Base-by-base conservation (phyloP, 176 grass and related monocot species). In the Zizania latifolia region DNA sequence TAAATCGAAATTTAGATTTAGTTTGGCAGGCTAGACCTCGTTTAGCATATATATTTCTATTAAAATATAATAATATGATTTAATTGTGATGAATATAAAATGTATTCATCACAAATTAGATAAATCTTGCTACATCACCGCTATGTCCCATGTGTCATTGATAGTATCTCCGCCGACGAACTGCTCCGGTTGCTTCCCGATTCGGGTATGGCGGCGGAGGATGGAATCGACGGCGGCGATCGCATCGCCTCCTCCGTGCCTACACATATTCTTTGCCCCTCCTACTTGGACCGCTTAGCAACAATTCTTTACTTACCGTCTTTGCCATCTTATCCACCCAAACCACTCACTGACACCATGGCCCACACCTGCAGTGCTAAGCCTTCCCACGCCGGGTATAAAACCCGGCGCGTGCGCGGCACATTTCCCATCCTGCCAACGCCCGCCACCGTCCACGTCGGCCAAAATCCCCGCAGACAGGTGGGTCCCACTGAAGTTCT, bases 401-500 rank as follows among this genome's bases (percentile, higher is more conserved):
- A 23, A 33, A 45, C 1, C 3, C 10, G 2, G 19, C 54, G 21
- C 53, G 53, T 40, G 53, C 54, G 23, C 15, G 9, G 11, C 27
- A 62, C 72, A 22, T 76, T 9, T 75, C 10, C 26, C 13, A 19
- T 39, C 22, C 12, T 5, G 10, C 2, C 63, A 16, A 4, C 22
- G 64, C 37, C n/a, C 23, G 2, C 15, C 21, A 5, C n/a, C n/a
- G n/a, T n/a, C 33, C 34, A 65, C 34, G 62, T 23, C 64, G 43
- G 36, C 0, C n/a, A n/a, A 16, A 41, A n/a, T n/a, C n/a, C n/a
- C n/a, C n/a, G n/a, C n/a, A 11, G 51, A 23, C 51, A 38, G 22
- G 22, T 58, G 8, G 70, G 13, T 15, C 51, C 34, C 0, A 0
- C 10, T 1, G 2, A 0, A 0, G 1, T 22, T 17, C 34, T 11